These are phyloP conservation scores for Metschnikowia drakensbergensis DNA, from an alignment of 805 yeast genomes.

Conservation along the genomic window DNA sequence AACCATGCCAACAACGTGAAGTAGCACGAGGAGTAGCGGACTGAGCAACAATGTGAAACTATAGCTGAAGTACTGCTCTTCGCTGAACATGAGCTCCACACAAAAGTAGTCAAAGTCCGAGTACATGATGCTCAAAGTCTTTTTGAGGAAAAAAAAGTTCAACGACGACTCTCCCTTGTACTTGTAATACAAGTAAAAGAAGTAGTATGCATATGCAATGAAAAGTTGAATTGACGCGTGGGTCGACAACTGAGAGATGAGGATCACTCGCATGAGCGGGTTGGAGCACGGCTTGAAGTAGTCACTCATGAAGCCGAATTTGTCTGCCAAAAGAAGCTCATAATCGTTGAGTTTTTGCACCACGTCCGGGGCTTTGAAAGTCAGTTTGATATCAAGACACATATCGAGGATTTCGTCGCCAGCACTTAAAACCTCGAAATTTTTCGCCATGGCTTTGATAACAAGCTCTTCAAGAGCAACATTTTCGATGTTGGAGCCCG, in stretches of 20 bases:
- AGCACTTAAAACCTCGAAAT: constrained; percentile 5
- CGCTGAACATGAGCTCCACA: constrained; percentile 13
- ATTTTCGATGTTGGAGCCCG: constrained; percentile 12
- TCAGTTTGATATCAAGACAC: constrained; percentile 6
- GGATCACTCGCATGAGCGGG: neutral
- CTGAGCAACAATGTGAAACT: constrained; percentile 11
- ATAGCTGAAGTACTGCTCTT: constrained; percentile 8
- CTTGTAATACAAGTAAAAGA: constrained; percentile 19
- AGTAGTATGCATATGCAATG: constrained; percentile 16
- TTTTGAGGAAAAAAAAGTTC: constrained; percentile 18
- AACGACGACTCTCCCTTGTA: constrained; percentile 12
- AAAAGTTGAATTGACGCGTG: constrained; percentile 11
- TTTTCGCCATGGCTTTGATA: constrained; percentile 4
- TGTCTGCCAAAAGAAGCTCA: constrained; percentile 7
- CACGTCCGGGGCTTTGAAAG: constrained; percentile 6
- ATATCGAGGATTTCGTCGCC: constrained; percentile 11
- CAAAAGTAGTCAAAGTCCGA: constrained; percentile 15
- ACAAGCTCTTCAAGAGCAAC: constrained; percentile 9
- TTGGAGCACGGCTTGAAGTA: constrained; percentile 4
- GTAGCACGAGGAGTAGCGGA: constrained; percentile 11
- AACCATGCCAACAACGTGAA: constrained; percentile 11
- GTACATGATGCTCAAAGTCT: constrained; percentile 13
- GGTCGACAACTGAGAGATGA: constrained; percentile 9
- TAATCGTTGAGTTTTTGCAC: constrained; percentile 11
- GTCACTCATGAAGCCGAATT: constrained; percentile 11